These are phyloP conservation scores for Pichia scutulata DNA, from an alignment of 805 yeast genomes.

Conservation along the genomic window DNA sequence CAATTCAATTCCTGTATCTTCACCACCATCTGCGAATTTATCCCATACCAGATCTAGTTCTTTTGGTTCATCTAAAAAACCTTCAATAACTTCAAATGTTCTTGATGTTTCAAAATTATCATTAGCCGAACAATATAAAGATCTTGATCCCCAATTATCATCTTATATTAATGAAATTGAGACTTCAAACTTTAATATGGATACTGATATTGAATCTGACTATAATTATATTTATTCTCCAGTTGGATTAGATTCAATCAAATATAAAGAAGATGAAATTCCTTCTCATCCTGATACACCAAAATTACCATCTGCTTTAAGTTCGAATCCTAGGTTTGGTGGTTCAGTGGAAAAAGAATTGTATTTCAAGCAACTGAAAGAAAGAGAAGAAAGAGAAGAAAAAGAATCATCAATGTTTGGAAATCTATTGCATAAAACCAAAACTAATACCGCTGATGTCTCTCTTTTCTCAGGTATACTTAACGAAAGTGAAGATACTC, in stretches of 20 bases:
- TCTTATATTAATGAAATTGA: conserved; percentile 35
- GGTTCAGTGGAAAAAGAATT: conserved; percentile 21
- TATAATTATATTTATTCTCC: conserved; percentile 19
- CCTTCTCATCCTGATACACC: conserved; percentile 46
- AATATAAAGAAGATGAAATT: conserved; percentile 34
- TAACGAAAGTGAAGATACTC: conserved; percentile 18
- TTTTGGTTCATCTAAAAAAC: neutral
- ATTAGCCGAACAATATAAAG: conserved; percentile 19
- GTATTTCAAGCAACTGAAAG: conserved; percentile 14
- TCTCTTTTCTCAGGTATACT: conserved; percentile 14
- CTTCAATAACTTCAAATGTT: neutral
- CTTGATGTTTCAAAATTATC: neutral
- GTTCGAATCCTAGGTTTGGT: conserved; percentile 24
- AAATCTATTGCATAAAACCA: conserved; percentile 23
- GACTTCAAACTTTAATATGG: neutral
- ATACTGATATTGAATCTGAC: neutral
- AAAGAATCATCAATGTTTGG: conserved; percentile 23
- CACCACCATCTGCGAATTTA: neutral
- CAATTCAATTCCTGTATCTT: neutral
- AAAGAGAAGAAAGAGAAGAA: conserved; percentile 14
- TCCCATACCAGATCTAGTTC: neutral
- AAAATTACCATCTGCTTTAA: conserved; percentile 42
- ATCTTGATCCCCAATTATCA: conserved; percentile 39
- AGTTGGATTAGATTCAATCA: conserved; percentile 19
- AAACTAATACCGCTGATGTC: conserved; percentile 16